Conservation (phyloP, 768 basidiomycete genomes). For the Psilocybe sp. region DNA sequence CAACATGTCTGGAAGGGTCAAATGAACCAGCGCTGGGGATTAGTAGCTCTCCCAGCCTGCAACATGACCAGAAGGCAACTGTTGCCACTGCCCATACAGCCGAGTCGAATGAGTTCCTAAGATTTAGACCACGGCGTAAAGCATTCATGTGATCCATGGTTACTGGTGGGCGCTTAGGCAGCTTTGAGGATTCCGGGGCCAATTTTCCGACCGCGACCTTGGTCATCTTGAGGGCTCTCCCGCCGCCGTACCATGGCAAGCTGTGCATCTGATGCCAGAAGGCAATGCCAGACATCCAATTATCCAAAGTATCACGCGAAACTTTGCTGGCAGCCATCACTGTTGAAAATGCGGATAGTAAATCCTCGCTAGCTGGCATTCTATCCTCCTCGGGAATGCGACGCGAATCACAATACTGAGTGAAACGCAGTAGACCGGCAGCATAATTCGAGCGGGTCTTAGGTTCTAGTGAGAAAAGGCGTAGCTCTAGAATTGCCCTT, state of each 20-base stretch:
- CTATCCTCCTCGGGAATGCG: slow-evolving; percentile 11
- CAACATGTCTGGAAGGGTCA: slow-evolving; percentile 14
- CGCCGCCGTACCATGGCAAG: slow-evolving; percentile 3
- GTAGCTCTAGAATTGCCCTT: background rate
- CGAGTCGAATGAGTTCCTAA: slow-evolving; percentile 18
- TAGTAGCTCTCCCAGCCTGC: slow-evolving; percentile 25
- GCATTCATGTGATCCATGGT: slow-evolving; percentile 12
- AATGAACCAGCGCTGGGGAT: slow-evolving; percentile 9
- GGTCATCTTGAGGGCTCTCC: background rate
- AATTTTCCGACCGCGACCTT: slow-evolving; percentile 1
- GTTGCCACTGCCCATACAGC: slow-evolving; percentile 29
- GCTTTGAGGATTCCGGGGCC: slow-evolving; percentile 7
- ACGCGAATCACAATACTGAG: slow-evolving; percentile 18
- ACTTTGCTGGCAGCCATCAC: slow-evolving; percentile 2
- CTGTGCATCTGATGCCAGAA: slow-evolving; percentile 12
- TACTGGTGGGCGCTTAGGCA: slow-evolving; percentile 9
- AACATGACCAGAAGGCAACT: slow-evolving; percentile 32
- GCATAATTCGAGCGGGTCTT: slow-evolving; percentile 10
- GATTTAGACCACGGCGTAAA: slow-evolving; percentile 2
- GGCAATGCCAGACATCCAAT: slow-evolving; percentile 11
- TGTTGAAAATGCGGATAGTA: slow-evolving; percentile 10
- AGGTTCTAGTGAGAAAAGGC: slow-evolving; percentile 3
- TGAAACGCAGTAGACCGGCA: slow-evolving; percentile 17
- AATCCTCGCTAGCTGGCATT: slow-evolving; percentile 17
- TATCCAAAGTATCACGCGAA: background rate